A percentile compares a stretch with the other conserved stretches of the same genome.
Evolutionary conservation across 306 rosid species (phyloP).

Genomic region (Rosa rugosa): DNA sequence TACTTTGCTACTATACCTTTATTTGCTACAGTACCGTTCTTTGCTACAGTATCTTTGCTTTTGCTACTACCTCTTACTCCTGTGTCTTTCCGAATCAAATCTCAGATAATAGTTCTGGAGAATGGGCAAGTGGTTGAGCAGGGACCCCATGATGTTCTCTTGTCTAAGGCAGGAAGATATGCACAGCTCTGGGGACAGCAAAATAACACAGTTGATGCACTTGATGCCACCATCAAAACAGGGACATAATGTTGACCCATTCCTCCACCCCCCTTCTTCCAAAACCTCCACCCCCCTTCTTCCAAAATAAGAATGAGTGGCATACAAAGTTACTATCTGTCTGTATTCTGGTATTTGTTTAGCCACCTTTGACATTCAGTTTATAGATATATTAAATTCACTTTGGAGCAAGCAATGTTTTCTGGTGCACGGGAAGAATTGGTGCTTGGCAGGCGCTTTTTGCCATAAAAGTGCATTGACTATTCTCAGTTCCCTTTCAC

Average conservation of each 20-base stretch:
- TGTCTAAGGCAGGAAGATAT: constrained; percentile 84
- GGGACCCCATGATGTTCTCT: constrained; percentile 86
- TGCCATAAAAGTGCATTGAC: not conserved
- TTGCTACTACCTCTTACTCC: constrained; percentile 10
- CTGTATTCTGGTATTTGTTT: constrained; percentile 3
- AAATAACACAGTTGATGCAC: constrained; percentile 71
- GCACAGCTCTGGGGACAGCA: constrained; percentile 98
- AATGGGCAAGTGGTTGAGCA: constrained; percentile 91
- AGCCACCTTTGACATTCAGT: constrained; percentile 16
- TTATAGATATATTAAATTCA: constrained; percentile 19
- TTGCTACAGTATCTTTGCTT: not conserved
- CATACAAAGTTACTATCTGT: not conserved
- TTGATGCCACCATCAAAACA: constrained; percentile 57
- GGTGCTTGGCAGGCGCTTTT: constrained; percentile 13
- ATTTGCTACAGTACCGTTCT: not conserved
- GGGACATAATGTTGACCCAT: constrained; percentile 32
- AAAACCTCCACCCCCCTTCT: constrained; percentile 8
- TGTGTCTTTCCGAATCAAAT: constrained; percentile 14
- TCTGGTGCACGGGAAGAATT: not conserved
- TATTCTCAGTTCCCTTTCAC: not conserved
- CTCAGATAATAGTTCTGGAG: constrained; percentile 88
- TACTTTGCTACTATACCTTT: not conserved
- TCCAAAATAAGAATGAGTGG: constrained; percentile 1
- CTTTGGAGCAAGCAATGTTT: not conserved
- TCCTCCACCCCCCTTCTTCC: constrained; percentile 9